Evolutionary conservation across 2,329 filamentous ascomycete species (phyloP), one percentile per base, ranked within the genome.

Genomic region (Cladosporium austrohemisphaericum): DNA sequence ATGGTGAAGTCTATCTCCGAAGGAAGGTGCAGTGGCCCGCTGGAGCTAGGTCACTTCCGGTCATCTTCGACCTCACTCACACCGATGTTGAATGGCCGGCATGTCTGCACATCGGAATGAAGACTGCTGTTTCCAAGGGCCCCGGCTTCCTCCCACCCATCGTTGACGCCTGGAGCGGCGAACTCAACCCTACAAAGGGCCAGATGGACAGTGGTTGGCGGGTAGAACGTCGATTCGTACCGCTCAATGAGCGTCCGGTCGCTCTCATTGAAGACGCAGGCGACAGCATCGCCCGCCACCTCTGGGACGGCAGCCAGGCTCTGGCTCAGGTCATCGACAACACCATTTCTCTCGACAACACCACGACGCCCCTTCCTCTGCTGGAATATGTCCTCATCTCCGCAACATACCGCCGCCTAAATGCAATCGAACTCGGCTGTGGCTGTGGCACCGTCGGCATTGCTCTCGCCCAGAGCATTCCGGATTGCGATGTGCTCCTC

Each of bases 381-480:
- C 59, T 70, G n/a, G 66, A 68, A 49, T 64, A 62, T 44, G 56
- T 65, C 13, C 57, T 73, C 4, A 61, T 61, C 19, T 66, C 66
- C 11, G 67, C 68, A 13, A 66, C 67, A 2, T 70, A 67, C 55
- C 64, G 65, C 26, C 60, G 67, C 14, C 66, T 81, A 3, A 71
- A 73, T 43, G 71, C 80, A 25, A 66, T 88, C 14, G 84, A 88
- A 63, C 70, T 88, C 5, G 84, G 85, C 7, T 78, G 79, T 23
- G 85, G 84, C 1, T 85, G 82, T 62, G 84, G 84, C 28, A 79
- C 85, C 49, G 83, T 85, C 8, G 83, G 84, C 25, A 77, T 86
- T 40, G 74, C 76, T n/a, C 66, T 87, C 13, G 77, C 80, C 2
- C 72, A 77, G 50, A 64, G 74, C n/a, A 65, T 79, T 9, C 68